A percentile compares a stretch with the other conserved stretches of the same genome.
phyloP scores from a whole-genome alignment of 2,329 filamentous ascomycete species.

The Talaromyces atroroseus region DNA sequence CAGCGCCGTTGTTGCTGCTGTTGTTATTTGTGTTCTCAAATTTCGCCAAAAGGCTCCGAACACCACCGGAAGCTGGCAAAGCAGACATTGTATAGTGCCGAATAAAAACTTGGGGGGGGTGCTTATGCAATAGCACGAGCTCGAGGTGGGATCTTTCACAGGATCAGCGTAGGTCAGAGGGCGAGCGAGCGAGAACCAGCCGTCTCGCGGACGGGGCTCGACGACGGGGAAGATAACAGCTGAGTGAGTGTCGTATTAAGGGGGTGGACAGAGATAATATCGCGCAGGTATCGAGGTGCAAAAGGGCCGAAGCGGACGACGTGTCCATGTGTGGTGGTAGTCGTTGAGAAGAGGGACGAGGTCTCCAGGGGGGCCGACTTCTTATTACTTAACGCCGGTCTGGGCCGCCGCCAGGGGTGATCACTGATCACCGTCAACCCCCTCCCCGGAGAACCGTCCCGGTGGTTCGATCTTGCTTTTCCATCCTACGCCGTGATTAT shows the following conservation, averaged over 20 bases:
- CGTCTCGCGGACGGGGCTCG: conserved; percentile 13
- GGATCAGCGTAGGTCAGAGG: neutral
- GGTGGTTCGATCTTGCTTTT: neutral
- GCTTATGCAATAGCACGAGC: neutral
- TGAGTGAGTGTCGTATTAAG: neutral
- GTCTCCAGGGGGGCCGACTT: neutral
- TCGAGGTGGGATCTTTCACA: neutral
- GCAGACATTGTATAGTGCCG: conserved; percentile 12
- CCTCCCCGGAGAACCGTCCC: neutral
- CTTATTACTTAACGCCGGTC: neutral
- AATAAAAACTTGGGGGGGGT: neutral
- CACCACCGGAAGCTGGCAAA: conserved; percentile 47
- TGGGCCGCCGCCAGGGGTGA: conserved; percentile 8
- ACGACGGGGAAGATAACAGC: neutral
- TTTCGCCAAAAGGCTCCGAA: conserved; percentile 72
- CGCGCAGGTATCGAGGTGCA: neutral
- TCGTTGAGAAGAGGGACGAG: neutral
- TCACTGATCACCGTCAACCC: neutral
- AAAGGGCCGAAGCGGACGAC: conserved; percentile 5
- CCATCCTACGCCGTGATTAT: neutral
- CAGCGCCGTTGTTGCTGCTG: conserved; percentile 33
- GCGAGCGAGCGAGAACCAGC: neutral
- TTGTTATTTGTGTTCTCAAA: conserved; percentile 68
- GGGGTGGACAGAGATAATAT: neutral
- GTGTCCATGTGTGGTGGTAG: neutral